phyloP scores from a whole-genome alignment of 495 filamentous ascomycete genomes.

The Chaetomidium leptoderma region DNA sequence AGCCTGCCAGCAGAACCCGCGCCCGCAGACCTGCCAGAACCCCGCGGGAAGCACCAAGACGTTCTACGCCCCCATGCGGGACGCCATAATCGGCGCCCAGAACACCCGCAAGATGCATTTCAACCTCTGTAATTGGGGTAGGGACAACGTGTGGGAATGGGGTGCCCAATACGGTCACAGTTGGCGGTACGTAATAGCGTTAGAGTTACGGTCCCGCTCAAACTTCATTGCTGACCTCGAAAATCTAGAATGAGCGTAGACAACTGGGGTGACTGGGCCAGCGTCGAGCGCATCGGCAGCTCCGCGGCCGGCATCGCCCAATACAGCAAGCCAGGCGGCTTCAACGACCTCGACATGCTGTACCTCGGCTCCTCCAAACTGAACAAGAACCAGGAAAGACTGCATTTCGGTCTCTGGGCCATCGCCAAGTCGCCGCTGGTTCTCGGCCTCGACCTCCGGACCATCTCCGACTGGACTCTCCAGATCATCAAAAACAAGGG shows the following conservation, averaged over 20 bases:
- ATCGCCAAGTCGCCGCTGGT: constrained; percentile 54
- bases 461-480: constrained; percentile 45
- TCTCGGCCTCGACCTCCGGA: constrained; percentile 45
- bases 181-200: constrained; percentile 39
- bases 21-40: constrained; percentile 46
- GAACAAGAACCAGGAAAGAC: constrained; percentile 40
- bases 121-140: constrained; percentile 63
- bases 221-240: too few relatives aligned
- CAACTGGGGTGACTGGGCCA: constrained; percentile 50
- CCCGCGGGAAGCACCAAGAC: constrained; percentile 47
- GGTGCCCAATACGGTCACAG: constrained; percentile 54
- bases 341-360: constrained; percentile 56
- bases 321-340: constrained; percentile 41
- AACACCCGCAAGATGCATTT: constrained; percentile 54
- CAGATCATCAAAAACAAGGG: constrained; percentile 47
- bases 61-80: constrained; percentile 56
- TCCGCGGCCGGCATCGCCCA: constrained; percentile 43
- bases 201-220: too few relatives aligned
- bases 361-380: constrained; percentile 31
- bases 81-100: constrained; percentile 53
- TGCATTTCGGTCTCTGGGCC: constrained; percentile 57
- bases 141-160: constrained; percentile 36
- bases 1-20: constrained; percentile 16
- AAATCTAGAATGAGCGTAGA: constrained; percentile 46
- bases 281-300: constrained; percentile 48